Evolutionary conservation across 1,284 basidiomycete genomes (phyloP), one percentile per base, ranked within the genome.

Genomic region (Singerocomus rubriflavus): DNA sequence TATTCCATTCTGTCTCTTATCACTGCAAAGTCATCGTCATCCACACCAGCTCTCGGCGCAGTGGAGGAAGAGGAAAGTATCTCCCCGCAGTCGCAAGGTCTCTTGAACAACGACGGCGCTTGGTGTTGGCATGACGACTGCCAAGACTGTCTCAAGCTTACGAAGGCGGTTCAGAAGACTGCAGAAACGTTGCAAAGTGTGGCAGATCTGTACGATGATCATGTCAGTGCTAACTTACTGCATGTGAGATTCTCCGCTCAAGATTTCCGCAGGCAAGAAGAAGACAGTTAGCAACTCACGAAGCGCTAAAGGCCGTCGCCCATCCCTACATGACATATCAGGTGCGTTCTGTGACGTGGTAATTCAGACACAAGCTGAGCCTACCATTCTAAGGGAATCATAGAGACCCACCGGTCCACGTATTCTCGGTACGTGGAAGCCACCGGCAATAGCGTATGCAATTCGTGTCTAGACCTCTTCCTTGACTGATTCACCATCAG

Each of bases 91-190:
- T 21, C 53, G 9, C 57, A 45, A 16, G 85, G 85, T 1, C 61
- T 84, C 34, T 65, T 83, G 51, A 93, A 92, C 60, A 75, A 77
- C 12, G 79, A 88, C 17, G 84, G 87, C 1, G 90, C 87, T 2
- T 91, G 91, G 88, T 92, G 90, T 66, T 94, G 91, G 90, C 74
- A 83, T 17, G 88, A 92, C 51, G 76, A 75, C 3, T 91, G 85
- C 64, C 68, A 77, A 66, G 88, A 85, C 33, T 93, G 90, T 63
- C 69, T 91, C 29, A 77, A 78, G 48, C 68, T 91, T 44, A 91
- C 89, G 0, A 91, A 88, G 59, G 87, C 84, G 0, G 71, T 93
- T 53, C 91, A 93, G 65, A 84, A 82, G 62, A 84, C 85, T 0
- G 81, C 81, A 6, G 91, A 93, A 54, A 79, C 80, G 0, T 62